These are phyloP conservation scores for Endothia cerciana DNA, from an alignment of 2,329 filamentous ascomycete genomes.

Conservation along the genomic window DNA sequence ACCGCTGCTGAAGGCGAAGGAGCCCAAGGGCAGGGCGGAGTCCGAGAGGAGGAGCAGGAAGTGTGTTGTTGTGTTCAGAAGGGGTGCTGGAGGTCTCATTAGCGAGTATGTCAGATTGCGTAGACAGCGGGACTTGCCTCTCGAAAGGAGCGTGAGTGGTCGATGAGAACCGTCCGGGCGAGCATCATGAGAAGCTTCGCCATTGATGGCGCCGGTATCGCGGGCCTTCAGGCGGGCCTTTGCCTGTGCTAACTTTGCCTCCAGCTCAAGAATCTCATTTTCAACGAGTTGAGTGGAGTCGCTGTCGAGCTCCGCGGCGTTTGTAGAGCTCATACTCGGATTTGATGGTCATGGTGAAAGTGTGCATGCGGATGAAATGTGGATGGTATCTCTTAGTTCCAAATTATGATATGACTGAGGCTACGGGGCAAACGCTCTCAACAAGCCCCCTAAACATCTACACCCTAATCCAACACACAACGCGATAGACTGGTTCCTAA, in stretches of 20 bases:
- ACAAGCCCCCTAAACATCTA: constrained; percentile 21
- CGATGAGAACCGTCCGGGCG: constrained; percentile 30
- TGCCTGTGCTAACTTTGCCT: constrained; percentile 49
- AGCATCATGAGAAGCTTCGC: constrained; percentile 30
- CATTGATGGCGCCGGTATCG: constrained; percentile 34
- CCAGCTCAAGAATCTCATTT: constrained; percentile 63
- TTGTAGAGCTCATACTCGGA: constrained; percentile 20
- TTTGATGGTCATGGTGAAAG: not conserved
- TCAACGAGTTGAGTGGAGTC: constrained; percentile 36
- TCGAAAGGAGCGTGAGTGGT: not conserved
- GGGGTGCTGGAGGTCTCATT: constrained; percentile 1
- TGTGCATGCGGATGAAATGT: not conserved
- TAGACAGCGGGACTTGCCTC: not conserved
- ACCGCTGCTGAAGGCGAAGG: constrained; percentile 85
- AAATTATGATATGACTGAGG: constrained; percentile 18
- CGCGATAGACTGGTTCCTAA: constrained; percentile 11
- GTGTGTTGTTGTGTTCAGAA: constrained; percentile 51
- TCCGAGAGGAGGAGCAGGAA: constrained; percentile 78
- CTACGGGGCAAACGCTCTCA: constrained; percentile 28
- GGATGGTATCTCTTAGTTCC: constrained; percentile 21
- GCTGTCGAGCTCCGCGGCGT: not conserved
- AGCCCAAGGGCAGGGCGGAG: constrained; percentile 79
- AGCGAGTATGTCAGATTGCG: constrained; percentile 22
- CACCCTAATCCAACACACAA: constrained; percentile 18
- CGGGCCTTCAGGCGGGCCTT: constrained; percentile 46